Base-by-base conservation (phyloP, 106 monocot genomes). In the Allium sativum region DNA sequence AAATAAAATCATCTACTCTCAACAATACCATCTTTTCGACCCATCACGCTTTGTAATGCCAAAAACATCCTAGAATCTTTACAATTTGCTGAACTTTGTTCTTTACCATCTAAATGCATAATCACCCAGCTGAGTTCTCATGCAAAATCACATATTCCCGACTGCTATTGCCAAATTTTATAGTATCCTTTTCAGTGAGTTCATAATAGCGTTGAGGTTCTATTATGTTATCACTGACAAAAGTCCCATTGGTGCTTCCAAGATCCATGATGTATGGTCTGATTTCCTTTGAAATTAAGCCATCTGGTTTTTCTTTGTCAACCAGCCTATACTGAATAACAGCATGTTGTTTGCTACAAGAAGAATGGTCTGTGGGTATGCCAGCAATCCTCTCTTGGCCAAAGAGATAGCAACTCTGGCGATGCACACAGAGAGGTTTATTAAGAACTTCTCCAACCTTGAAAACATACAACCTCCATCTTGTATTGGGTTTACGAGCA, bases 261-360 rank as follows among this genome's bases (percentile, higher is more conserved):
- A 96, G 96, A 51, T 96, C 96, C 96, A 96, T 96, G 40, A 96
- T 13, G 52, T 87, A 96, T 69, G 96, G 96, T 80, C 91, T 96
- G 68, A 90, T 76, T 78, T 86, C 56, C 51, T 86, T 84, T 64
- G 69, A 65, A 73, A 84, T 56, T 67, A 90, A 66, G 14, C 85
- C 94, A 75, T 89, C 84, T 52, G 78, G 74, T 74, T 79, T 80
- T 40, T 89, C 89, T 72, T 81, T 90, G 52, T 94, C 94, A 45
- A 84, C 81, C 56, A 74, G 45, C 94, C 94, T 83, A 53, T 74
- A 90, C 63, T 95, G 95, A 67, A 95, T 71, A 68, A 95, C 90
- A 22, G 95, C 86, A 87, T 95, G 95, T 59, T 95, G 95, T 58
- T 95, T 95, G 69, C 90, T 95, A 70, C 95, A 95, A 47, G 95